Evolutionary conservation across 129 eudicot genomes (phyloP).

Genomic region (Heracleum sosnowskyi): DNA sequence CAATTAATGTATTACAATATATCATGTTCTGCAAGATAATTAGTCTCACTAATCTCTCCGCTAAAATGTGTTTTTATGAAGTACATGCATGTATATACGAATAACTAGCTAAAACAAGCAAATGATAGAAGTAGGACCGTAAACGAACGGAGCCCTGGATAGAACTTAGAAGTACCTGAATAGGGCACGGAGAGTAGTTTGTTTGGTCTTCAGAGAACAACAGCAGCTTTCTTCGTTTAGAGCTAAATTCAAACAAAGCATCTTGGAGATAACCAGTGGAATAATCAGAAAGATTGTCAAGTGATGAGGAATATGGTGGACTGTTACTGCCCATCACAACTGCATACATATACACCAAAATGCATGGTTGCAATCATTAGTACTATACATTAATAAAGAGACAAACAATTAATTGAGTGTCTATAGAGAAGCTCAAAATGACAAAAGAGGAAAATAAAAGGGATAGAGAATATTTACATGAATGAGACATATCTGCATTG

Average conservation of each 20-base stretch:
- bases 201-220: constrained; percentile 28
- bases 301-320: constrained; percentile 29
- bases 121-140: too few species aligned
- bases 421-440: neutral
- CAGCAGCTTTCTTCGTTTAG: constrained; percentile 63
- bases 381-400: neutral
- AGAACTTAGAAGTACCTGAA: constrained; percentile 24
- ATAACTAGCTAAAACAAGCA: neutral
- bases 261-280: constrained; percentile 92
- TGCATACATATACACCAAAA: neutral
- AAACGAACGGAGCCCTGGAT: too few species aligned
- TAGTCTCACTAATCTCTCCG: too few species aligned
- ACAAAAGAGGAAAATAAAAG: neutral
- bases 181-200: constrained; percentile 14
- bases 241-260: constrained; percentile 72
- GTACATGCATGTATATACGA: neutral
- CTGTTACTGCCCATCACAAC: constrained; percentile 34
- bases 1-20: too few species aligned
- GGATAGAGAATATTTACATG: constrained; percentile 21
- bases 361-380: neutral
- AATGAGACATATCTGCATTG: constrained; percentile 58
- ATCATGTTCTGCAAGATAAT: too few species aligned
- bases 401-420: too few species aligned
- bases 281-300: constrained; percentile 29
- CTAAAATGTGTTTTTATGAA: too few species aligned